Evolutionary conservation across 352 stramenopile genomes (phyloP).

Genomic region (Elongisporangium prolatum): DNA sequence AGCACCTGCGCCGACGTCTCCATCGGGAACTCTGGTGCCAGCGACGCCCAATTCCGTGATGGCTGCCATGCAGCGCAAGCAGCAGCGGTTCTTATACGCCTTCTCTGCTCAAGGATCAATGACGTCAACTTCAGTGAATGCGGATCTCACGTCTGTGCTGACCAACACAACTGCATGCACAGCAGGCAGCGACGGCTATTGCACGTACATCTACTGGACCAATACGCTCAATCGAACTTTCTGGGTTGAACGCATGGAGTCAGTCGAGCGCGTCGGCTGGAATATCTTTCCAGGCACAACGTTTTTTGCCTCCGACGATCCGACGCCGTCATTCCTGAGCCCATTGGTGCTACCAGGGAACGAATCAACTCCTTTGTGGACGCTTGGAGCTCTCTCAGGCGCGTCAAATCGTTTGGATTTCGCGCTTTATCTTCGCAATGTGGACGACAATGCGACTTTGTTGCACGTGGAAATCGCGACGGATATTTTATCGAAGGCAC

Average conservation of each 20-base stretch:
- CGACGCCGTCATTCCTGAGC: conserved; percentile 11
- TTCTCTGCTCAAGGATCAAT: not conserved
- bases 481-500: conserved; percentile 26
- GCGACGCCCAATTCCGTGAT: conserved; percentile 28
- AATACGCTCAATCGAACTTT: conserved; percentile 36
- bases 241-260: conserved; percentile 53
- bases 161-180: too few relatives aligned
- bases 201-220: conserved; percentile 38
- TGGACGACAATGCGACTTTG: conserved; percentile 35
- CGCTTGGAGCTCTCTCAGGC: conserved; percentile 17
- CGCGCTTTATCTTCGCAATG: conserved; percentile 38
- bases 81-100: conserved; percentile 37
- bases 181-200: conserved; percentile 16
- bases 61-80: conserved; percentile 28
- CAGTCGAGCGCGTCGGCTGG: conserved; percentile 31
- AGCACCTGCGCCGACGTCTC: conserved; percentile 10
- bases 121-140: too few relatives aligned
- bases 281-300: conserved; percentile 26
- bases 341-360: conserved; percentile 22
- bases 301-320: conserved; percentile 23
- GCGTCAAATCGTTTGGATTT: conserved; percentile 26
- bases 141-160: too few relatives aligned
- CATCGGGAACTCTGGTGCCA: conserved; percentile 15
- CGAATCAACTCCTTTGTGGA: conserved; percentile 33
- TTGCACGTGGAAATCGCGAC: conserved; percentile 46